Base-by-base conservation (phyloP, 345 rosid species). In the Moricandia arvensis region DNA sequence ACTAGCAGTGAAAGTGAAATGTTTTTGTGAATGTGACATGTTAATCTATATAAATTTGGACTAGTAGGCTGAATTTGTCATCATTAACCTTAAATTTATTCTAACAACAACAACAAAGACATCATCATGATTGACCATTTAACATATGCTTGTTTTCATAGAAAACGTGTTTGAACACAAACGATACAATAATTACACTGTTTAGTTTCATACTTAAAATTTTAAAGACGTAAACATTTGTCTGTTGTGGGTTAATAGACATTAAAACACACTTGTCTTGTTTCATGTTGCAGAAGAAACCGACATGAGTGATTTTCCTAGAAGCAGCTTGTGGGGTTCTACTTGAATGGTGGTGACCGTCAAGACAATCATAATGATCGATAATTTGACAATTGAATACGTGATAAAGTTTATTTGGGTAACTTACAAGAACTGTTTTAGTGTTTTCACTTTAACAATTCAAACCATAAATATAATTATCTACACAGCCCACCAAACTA, bases 301-400 rank as follows among this genome's bases (percentile, higher is more conserved):
- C 63, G 18, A 59, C 63, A 59, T 59, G 38, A 59, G 18, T 58
- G 6, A 58, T 12, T 58, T 57, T 57, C 61, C 34, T 57, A 13
- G 35, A 58, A 59, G 38, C 37, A 59, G 53, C 68, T 63, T 63
- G 68, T 37, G 68, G 51, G 29, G 21, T 63, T n/a, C 31, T 35
- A 37, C 31, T 63, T 17, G 30, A 16, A 27, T 12, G 62, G 34
- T 55, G 43, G 8, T 33, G 65, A 60, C 24, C 17, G 34, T 58
- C 34, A 1, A 58, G 10, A 13, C 17, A 59, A 30, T 29, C 31
- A 58, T 58, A 59, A 30, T 59, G 11, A 59, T 59, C 37, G 11
- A 59, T 8, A 59, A 58, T 58, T 27, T 27, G 15, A 57, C 5
- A n/a, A 57, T 26, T 58, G 62, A 12, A 11, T 27, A 58, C 16